A percentile compares a stretch with the other conserved stretches of the same genome.
phyloP scores from a whole-genome alignment of 441 rosid species.

The Flueggea neowawraea region DNA sequence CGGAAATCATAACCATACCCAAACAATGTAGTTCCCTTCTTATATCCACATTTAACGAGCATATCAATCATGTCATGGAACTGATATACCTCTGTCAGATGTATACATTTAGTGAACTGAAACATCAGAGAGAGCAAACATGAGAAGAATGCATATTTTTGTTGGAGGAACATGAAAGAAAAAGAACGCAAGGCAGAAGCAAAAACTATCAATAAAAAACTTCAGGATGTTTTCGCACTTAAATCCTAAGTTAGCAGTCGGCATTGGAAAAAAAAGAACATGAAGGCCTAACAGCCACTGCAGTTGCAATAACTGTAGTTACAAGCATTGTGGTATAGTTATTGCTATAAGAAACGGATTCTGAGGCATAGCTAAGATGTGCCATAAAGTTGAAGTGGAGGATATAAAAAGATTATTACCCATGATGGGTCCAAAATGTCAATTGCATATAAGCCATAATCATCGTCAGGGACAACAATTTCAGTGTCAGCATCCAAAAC shows the following conservation, averaged over 20 bases:
- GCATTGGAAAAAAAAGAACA: too few species aligned
- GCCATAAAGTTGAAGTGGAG: not conserved
- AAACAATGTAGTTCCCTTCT: conserved; percentile 82
- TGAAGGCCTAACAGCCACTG: too few species aligned
- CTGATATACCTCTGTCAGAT: conserved; percentile 63
- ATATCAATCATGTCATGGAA: conserved; percentile 91
- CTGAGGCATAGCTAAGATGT: too few species aligned
- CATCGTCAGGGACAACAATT: conserved; percentile 80
- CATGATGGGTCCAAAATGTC: conserved; percentile 81
- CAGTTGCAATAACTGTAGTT: not conserved
- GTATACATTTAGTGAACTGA: conserved; percentile 62
- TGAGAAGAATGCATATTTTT: conserved; percentile 10
- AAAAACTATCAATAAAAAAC: not conserved
- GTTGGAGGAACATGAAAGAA: not conserved
- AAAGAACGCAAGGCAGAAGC: not conserved
- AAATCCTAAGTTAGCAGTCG: too few species aligned
- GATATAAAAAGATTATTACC: conserved; percentile 34
- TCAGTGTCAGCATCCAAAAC: conserved; percentile 55
- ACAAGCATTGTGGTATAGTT: too few species aligned
- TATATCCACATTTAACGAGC: conserved; percentile 72
- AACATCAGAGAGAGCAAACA: conserved; percentile 12
- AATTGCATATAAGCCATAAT: conserved; percentile 75
- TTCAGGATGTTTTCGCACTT: too few species aligned
- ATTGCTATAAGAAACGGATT: not conserved
- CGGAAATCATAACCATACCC: conserved; percentile 94